phyloP scores from a whole-genome alignment of 2,329 filamentous ascomycete species.

The Fusarium drepaniforme region DNA sequence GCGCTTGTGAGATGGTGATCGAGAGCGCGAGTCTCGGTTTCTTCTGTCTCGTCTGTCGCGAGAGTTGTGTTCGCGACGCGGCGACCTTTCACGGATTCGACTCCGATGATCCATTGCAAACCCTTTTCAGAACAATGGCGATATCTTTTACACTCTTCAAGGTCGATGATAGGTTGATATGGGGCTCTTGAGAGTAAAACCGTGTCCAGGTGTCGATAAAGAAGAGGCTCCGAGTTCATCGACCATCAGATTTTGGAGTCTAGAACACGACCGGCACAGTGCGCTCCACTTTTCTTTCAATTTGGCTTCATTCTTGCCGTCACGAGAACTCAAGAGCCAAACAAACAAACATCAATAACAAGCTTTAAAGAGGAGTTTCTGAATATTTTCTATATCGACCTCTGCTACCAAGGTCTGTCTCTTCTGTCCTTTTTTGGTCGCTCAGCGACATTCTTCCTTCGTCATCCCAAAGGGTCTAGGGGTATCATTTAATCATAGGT shows the following conservation, averaged over 20 bases:
- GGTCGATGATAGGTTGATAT: background rate
- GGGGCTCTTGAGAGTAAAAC: background rate
- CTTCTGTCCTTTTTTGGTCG: conserved; percentile 1
- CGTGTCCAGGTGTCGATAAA: background rate
- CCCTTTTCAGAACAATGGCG: background rate
- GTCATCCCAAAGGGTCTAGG: conserved; percentile 17
- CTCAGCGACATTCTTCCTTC: background rate
- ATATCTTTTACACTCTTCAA: background rate
- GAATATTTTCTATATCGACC: conserved; percentile 1
- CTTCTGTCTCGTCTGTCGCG: conserved; percentile 28
- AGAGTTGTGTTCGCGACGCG: conserved; percentile 34
- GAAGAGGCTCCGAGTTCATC: conserved; percentile 20
- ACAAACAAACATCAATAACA: background rate
- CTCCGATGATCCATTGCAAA: conserved; percentile 31
- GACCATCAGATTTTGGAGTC: conserved; percentile 34
- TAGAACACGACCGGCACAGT: conserved; percentile 36
- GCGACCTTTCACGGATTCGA: conserved; percentile 35
- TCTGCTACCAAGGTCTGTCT: background rate
- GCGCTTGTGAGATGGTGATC: conserved; percentile 37
- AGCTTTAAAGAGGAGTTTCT: conserved; percentile 3
- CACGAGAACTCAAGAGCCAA: background rate
- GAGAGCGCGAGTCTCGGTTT: conserved; percentile 35
- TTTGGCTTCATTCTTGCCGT: conserved; percentile 1
- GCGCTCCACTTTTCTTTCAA: conserved; percentile 37
- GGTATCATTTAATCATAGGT: conserved; percentile 34